These are phyloP conservation scores for Geotrichum bryndzae DNA, from an alignment of 1,139 yeast species.

Conservation along the genomic window DNA sequence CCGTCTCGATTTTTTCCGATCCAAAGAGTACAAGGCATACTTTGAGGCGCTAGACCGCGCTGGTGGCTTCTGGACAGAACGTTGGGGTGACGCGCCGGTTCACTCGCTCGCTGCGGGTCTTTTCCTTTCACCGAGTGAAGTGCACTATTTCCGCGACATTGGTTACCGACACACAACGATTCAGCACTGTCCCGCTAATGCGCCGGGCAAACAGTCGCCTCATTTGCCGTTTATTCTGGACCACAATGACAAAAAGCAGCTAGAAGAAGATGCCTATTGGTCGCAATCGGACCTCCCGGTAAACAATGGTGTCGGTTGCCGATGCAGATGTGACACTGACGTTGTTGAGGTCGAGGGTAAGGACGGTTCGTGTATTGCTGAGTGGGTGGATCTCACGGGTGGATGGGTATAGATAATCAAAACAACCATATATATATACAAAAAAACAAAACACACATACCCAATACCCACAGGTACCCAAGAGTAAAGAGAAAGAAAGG, in stretches of 20 bases:
- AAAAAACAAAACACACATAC: background rate
- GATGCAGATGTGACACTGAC: constrained; percentile 69
- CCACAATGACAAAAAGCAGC: constrained; percentile 26
- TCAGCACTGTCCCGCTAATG: constrained; percentile 78
- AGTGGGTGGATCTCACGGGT: constrained; percentile 44
- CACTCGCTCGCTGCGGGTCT: constrained; percentile 80
- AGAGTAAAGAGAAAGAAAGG: too few relatives aligned
- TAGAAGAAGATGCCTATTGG: constrained; percentile 38
- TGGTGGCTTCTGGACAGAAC: constrained; percentile 78
- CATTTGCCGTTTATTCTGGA: constrained; percentile 32
- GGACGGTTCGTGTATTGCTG: constrained; percentile 48
- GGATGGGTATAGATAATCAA: constrained; percentile 24
- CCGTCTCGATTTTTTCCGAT: constrained; percentile 62
- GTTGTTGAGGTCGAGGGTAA: constrained; percentile 51
- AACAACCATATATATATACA: too few relatives aligned
- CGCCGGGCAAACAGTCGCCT: constrained; percentile 33
- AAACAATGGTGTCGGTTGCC: constrained; percentile 68
- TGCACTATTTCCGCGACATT: constrained; percentile 85
- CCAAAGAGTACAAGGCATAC: constrained; percentile 56
- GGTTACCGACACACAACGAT: constrained; percentile 78
- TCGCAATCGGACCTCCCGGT: constrained; percentile 43
- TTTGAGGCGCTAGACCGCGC: constrained; percentile 59
- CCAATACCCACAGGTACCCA: background rate
- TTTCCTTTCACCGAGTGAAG: constrained; percentile 56
- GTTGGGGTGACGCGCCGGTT: constrained; percentile 97